These are phyloP conservation scores for Erodium moschatum DNA, from an alignment of 441 rosid species.

Conservation along the genomic window DNA sequence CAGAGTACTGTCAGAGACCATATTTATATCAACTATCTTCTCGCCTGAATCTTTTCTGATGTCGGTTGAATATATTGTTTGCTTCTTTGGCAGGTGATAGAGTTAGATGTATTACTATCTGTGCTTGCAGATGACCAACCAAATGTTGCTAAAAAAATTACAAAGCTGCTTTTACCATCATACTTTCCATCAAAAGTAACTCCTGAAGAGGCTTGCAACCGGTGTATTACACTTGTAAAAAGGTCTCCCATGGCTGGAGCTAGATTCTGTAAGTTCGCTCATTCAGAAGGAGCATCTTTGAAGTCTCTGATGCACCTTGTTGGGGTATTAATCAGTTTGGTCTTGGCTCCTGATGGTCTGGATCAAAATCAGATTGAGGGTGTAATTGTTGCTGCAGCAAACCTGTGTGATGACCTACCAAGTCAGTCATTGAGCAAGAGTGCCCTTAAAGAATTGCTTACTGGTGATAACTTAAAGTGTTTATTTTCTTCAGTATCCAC, in stretches of 20 bases:
- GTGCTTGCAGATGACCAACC: conserved; percentile 64
- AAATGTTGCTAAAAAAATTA: conserved; percentile 65
- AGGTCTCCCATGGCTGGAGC: conserved; percentile 85
- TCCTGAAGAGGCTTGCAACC: conserved; percentile 69
- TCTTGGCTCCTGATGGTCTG: conserved; percentile 42
- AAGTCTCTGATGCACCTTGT: conserved; percentile 59
- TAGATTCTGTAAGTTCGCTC: conserved; percentile 74
- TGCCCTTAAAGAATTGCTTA: conserved; percentile 49
- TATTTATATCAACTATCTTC: conserved; percentile 7
- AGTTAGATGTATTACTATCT: conserved; percentile 51
- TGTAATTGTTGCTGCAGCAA: conserved; percentile 45
- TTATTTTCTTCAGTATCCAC: conserved; percentile 58
- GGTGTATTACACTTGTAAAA: conserved; percentile 69
- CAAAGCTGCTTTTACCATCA: conserved; percentile 70
- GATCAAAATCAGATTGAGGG: conserved; percentile 59
- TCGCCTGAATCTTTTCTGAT: background rate
- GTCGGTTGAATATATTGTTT: conserved; percentile 20
- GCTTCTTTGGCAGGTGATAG: conserved; percentile 53
- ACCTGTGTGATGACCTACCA: conserved; percentile 50
- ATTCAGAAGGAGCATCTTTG: conserved; percentile 51
- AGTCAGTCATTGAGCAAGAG: conserved; percentile 39
- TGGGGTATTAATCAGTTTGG: conserved; percentile 41
- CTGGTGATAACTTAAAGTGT: conserved; percentile 40
- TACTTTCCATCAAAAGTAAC: conserved; percentile 72
- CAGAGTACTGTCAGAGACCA: conserved; percentile 13